phyloP scores from a whole-genome alignment of 768 basidiomycete species.

The Ramaria sp. region DNA sequence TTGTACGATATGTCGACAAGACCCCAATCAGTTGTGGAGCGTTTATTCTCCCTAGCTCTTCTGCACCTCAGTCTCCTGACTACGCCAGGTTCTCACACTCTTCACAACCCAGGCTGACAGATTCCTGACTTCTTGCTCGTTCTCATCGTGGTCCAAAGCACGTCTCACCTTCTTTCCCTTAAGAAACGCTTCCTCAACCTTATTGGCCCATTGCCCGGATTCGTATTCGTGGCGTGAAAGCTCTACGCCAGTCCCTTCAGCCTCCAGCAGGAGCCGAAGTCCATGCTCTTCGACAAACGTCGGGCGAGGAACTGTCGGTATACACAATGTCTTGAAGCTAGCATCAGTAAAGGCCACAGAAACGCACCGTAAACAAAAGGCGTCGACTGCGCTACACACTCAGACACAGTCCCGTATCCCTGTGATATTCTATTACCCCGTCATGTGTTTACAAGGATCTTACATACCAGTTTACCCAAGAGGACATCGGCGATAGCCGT shows the following conservation, averaged over 20 bases:
- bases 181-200: slow-evolving; percentile 47
- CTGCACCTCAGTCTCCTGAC: neutral
- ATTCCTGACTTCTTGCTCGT: slow-evolving; percentile 33
- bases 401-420: slow-evolving; percentile 78
- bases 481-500: slow-evolving; percentile 65
- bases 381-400: slow-evolving; percentile 66
- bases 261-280: slow-evolving; percentile 49
- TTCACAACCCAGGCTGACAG: slow-evolving; percentile 41
- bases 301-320: slow-evolving; percentile 52
- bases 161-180: slow-evolving; percentile 37
- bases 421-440: slow-evolving; percentile 16
- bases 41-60: too few relatives aligned
- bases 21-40: too few relatives aligned
- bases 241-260: slow-evolving; percentile 60
- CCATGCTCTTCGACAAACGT: slow-evolving; percentile 78
- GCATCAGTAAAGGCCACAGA: neutral
- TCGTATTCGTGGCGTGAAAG: slow-evolving; percentile 56
- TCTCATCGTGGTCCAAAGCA: slow-evolving; percentile 29
- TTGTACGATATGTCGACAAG: too few relatives aligned
- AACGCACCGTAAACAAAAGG: slow-evolving; percentile 65
- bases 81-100: slow-evolving; percentile 14
- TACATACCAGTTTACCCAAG: slow-evolving; percentile 62
- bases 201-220: slow-evolving; percentile 58
- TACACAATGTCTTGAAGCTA: neutral
- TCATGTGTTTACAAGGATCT: neutral